Conservation (phyloP, 352 stramenopile genomes). For the Phytophthora crassamura region DNA sequence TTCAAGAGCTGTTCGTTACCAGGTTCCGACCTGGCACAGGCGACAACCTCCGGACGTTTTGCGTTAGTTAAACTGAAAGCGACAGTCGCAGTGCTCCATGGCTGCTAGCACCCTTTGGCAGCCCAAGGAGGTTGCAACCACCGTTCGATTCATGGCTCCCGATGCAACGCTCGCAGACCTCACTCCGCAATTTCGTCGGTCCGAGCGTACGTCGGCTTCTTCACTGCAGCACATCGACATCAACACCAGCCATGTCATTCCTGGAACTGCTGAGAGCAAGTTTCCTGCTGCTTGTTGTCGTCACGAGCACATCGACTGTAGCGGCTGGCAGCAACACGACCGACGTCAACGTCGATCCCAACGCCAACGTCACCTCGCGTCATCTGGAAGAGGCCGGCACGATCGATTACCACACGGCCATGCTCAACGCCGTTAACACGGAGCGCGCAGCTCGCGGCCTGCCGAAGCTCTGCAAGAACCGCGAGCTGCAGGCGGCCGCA, state of each 20-base stretch:
- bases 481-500: conserved; percentile 37
- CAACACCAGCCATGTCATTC: conserved; percentile 21
- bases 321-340: conserved; percentile 4
- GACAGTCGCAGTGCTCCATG: conserved; percentile 9
- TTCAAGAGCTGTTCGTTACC: conserved; percentile 10
- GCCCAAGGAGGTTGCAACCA: conserved; percentile 15
- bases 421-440: conserved; percentile 59
- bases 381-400: conserved; percentile 12
- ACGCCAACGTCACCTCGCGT: conserved; percentile 3
- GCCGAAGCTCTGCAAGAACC: conserved; percentile 51
- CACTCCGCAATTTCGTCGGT: conserved; percentile 28
- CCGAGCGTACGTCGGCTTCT: background rate
- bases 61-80: background rate
- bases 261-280: conserved; percentile 9
- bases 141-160: background rate
- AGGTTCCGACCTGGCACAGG: conserved; percentile 1
- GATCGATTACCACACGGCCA: conserved; percentile 27
- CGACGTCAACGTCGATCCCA: conserved; percentile 1
- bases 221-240: background rate
- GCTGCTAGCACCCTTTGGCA: background rate
- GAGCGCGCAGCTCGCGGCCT: conserved; percentile 47
- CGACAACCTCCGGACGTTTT: conserved; percentile 8
- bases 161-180: background rate
- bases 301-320: conserved; percentile 9
- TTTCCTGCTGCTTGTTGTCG: conserved; percentile 13